These are phyloP conservation scores for Trypanosomatidae sp. DNA, from an alignment of 208 protist species.

Conservation along the genomic window DNA sequence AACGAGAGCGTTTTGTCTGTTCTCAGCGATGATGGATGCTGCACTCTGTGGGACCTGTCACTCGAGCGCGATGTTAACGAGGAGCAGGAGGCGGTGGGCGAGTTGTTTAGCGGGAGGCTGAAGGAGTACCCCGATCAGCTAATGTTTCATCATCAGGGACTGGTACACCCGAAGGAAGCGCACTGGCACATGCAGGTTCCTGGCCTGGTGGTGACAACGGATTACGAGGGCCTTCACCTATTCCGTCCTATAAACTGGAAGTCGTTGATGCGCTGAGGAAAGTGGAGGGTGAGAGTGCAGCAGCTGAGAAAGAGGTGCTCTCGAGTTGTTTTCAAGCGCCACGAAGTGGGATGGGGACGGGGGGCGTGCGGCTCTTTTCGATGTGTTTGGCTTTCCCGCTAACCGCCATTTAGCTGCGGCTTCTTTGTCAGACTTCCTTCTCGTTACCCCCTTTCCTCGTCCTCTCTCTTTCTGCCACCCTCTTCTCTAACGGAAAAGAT, in stretches of 20 bases:
- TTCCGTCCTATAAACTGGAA: constrained; percentile 97
- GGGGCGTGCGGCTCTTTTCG: not conserved
- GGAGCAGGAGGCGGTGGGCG: constrained; percentile 78
- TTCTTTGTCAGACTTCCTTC: not conserved
- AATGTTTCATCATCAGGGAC: constrained; percentile 98
- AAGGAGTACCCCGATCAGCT: constrained; percentile 94
- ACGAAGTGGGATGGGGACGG: not conserved
- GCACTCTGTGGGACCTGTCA: constrained; percentile 98
- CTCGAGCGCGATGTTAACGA: constrained; percentile 96
- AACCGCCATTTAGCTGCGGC: not conserved
- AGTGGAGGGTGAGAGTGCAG: constrained; percentile 3
- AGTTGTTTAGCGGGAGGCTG: constrained; percentile 75
- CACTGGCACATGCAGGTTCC: constrained; percentile 98
- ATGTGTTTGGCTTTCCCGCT: not conserved
- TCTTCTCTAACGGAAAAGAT: not conserved
- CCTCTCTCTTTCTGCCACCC: not conserved
- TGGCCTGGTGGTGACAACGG: constrained; percentile 95
- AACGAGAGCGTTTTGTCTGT: constrained; percentile 96
- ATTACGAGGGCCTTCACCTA: constrained; percentile 96
- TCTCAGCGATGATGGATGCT: constrained; percentile 91
- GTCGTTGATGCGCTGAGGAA: constrained; percentile 77
- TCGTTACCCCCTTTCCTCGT: not conserved
- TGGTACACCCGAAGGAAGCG: constrained; percentile 97
- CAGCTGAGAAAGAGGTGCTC: not conserved
- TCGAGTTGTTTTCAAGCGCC: not conserved